These are phyloP conservation scores for Saccharomyces hybrid DNA, from an alignment of 1,139 yeast genomes.

Conservation along the genomic window DNA sequence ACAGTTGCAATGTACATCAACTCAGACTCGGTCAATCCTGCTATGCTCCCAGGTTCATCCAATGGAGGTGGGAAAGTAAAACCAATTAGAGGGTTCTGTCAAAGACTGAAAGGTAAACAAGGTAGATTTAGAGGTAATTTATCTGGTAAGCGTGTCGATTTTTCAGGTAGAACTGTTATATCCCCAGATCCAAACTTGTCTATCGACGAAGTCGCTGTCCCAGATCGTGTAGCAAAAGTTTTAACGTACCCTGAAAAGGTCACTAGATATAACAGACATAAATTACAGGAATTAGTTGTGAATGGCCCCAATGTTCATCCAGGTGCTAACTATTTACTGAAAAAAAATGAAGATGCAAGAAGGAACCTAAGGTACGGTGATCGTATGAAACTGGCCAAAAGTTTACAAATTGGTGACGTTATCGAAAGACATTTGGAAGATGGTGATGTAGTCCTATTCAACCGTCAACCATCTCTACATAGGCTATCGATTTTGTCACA, in stretches of 20 bases:
- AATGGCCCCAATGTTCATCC: conserved; percentile 91
- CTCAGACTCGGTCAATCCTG: conserved; percentile 87
- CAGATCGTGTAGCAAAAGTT: conserved; percentile 92
- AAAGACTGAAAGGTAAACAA: conserved; percentile 94
- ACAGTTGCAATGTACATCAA: conserved; percentile 97
- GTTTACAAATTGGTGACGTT: conserved; percentile 77
- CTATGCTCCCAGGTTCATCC: conserved; percentile 55
- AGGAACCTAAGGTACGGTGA: conserved; percentile 88
- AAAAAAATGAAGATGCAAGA: conserved; percentile 77
- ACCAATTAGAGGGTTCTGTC: conserved; percentile 95
- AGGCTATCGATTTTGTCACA: conserved; percentile 90
- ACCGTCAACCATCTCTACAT: conserved; percentile 96
- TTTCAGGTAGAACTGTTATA: conserved; percentile 95
- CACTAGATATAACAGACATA: conserved; percentile 75
- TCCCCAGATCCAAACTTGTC: conserved; percentile 96
- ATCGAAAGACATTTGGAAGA: conserved; percentile 98
- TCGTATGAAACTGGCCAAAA: conserved; percentile 65
- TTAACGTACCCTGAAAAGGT: conserved; percentile 94
- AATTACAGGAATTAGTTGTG: conserved; percentile 61
- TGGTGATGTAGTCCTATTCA: conserved; percentile 91
- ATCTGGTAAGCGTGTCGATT: conserved; percentile 97
- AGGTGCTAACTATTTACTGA: conserved; percentile 88
- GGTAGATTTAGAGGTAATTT: conserved; percentile 97
- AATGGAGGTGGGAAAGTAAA: conserved; percentile 58
- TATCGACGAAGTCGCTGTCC: conserved; percentile 97